A percentile compares a stretch with the other conserved stretches of the same genome.
phyloP scores from a whole-genome alignment of 371 early-diverging fungal genomes.

The Mortierella sp. region DNA sequence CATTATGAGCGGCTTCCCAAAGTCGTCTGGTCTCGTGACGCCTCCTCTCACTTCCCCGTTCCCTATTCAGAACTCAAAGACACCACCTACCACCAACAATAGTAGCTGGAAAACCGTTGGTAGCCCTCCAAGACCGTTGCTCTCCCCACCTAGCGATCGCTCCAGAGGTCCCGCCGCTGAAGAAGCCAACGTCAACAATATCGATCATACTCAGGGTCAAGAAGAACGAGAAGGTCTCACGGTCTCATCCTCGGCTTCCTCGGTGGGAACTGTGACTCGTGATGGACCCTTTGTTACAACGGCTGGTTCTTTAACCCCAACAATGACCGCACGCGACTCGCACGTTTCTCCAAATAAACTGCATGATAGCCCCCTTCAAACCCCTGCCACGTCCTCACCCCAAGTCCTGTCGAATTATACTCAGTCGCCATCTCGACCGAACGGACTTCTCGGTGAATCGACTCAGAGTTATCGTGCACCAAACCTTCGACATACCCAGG shows the following conservation, averaged over 20 bases:
- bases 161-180: constrained; percentile 10
- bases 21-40: constrained; percentile 29
- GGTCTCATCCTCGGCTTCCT: not conserved
- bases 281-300: not conserved
- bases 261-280: not conserved
- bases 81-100: constrained; percentile 3
- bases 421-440: constrained; percentile 1
- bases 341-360: not conserved
- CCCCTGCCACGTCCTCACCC: constrained; percentile 5
- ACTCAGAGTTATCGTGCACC: not conserved
- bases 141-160: constrained; percentile 33
- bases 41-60: constrained; percentile 27
- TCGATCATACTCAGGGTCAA: not conserved
- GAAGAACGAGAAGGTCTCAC: not conserved
- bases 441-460: not conserved
- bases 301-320: not conserved
- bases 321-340: not conserved
- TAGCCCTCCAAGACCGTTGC: constrained; percentile 31
- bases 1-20: constrained; percentile 11
- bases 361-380: constrained; percentile 1
- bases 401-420: not conserved
- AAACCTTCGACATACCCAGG: not conserved
- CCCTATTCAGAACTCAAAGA: constrained; percentile 23
- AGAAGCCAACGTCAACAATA: not conserved
- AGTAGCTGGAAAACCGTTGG: constrained; percentile 46